Base-by-base conservation (phyloP, 345 rosid genomes). In the Capsella bursapastoris region DNA sequence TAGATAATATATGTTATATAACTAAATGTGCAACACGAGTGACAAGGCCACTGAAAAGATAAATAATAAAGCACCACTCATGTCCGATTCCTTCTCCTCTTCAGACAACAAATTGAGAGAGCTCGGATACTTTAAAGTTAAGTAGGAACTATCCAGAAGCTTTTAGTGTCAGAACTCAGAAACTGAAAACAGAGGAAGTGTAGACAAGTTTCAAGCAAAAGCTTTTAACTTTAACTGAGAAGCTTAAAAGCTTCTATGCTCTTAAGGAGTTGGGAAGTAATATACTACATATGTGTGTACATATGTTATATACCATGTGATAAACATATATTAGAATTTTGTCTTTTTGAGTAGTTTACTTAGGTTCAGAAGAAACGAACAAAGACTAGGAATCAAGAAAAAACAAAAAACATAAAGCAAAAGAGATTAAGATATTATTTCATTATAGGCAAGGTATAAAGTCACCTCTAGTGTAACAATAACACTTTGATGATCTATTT, bases 381-480 rank as follows among this genome's bases (percentile, higher is more conserved):
- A 74, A 73, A 66, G 72, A 27, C 51, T 25, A 50, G 29, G 78
- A 66, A 74, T 74, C 37, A 66, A 74, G 60, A 18, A 35, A 35
- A 35, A 56, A 56, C 29, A 12, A 38, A 50, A 38, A 38, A 27
- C 10, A 44, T 1, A 68, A 49, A 37, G 25, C 6, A 31, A 27
- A 57, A 73, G 56, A 22, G 62, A 58, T 34, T 49, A 67, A 58
- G 18, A 49, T 59, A 59, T 18, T 67, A 67, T 59, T 50, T 67
- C 29, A 67, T 44, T 68, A n/a, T 68, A 44, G 28, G 79, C 74
- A 68, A 76, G 70, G 74, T 53, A 75, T 75, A 50, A 61, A 61
- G 22, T 61, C 47, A 43, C 14, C 4, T 51, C 7, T 61, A 68
- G 74, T 62, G 56, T 61, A 53, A 68, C 51, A 43, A 3, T 52